phyloP scores from a whole-genome alignment of 306 rosid species.

The Trichosanthes truncata region DNA sequence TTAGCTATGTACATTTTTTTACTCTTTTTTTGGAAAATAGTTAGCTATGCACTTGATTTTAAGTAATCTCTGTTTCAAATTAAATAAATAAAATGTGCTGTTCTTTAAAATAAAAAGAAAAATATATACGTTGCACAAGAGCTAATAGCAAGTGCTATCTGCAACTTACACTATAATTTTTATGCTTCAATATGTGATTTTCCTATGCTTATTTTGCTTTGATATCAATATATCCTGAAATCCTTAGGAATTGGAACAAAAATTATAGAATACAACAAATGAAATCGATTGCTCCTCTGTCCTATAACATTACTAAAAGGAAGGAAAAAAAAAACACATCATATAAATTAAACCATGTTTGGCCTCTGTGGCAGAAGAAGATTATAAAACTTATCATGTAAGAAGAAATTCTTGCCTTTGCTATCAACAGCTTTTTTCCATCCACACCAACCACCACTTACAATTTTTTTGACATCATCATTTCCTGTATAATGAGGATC shows the following conservation, averaged over 20 bases:
- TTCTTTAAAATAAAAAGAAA: background rate
- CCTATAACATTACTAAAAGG: background rate
- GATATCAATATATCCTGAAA: background rate
- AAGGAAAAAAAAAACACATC: background rate
- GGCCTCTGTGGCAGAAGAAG: constrained; percentile 93
- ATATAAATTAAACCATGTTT: constrained; percentile 55
- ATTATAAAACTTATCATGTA: constrained; percentile 87
- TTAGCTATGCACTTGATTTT: too few relatives aligned
- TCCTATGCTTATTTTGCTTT: background rate
- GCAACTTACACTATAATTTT: background rate
- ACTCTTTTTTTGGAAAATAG: too few relatives aligned
- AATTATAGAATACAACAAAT: background rate
- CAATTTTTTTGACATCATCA: constrained; percentile 72
- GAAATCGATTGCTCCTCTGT: background rate
- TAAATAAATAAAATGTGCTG: background rate
- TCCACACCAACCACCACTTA: constrained; percentile 87
- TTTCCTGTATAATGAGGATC: constrained; percentile 94
- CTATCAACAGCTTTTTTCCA: constrained; percentile 94
- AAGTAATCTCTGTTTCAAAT: background rate
- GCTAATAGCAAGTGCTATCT: background rate
- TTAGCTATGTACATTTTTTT: too few relatives aligned
- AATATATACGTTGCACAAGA: background rate
- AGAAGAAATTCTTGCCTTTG: constrained; percentile 77
- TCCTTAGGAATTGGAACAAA: background rate
- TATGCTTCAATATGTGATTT: background rate